Conservation (phyloP, 1,284 basidiomycete species). For the Marasmius tenuissimus region DNA sequence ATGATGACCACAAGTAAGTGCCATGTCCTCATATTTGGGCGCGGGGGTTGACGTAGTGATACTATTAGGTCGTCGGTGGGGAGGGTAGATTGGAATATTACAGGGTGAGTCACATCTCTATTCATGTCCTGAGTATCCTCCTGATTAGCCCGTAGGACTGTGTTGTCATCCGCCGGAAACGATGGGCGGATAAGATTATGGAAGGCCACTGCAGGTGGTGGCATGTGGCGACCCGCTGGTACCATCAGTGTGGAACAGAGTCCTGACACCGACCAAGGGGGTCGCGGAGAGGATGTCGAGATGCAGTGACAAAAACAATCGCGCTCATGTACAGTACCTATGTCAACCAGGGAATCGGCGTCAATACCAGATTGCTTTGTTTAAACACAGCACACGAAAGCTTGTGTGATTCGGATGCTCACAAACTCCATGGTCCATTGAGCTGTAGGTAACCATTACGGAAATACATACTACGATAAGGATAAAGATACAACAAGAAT, state of each 20-base stretch:
- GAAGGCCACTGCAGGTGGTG: constrained; percentile 77
- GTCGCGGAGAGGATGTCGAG: constrained; percentile 52
- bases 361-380: no score
- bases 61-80: constrained; percentile 61
- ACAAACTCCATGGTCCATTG: no score
- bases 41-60: constrained; percentile 2
- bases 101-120: constrained; percentile 54
- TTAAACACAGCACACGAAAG: no score
- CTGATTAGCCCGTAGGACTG: constrained; percentile 54
- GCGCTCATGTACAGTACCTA: not conserved
- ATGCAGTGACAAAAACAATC: constrained; percentile 23
- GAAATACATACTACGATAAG: no score
- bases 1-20: constrained; percentile 77
- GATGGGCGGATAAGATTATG: constrained; percentile 87
- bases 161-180: constrained; percentile 86
- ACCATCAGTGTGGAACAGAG: constrained; percentile 73
- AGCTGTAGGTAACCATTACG: no score
- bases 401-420: no score
- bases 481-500: no score
- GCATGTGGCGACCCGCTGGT: constrained; percentile 76
- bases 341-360: not conserved
- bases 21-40: not conserved
- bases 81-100: constrained; percentile 86
- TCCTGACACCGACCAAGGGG: constrained; percentile 27
- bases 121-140: no score